Percentiles rank a stretch among this genome's conserved stretches.
Conservation (phyloP, 176 grass and related monocot species). For the Saccharum officinarum region DNA sequence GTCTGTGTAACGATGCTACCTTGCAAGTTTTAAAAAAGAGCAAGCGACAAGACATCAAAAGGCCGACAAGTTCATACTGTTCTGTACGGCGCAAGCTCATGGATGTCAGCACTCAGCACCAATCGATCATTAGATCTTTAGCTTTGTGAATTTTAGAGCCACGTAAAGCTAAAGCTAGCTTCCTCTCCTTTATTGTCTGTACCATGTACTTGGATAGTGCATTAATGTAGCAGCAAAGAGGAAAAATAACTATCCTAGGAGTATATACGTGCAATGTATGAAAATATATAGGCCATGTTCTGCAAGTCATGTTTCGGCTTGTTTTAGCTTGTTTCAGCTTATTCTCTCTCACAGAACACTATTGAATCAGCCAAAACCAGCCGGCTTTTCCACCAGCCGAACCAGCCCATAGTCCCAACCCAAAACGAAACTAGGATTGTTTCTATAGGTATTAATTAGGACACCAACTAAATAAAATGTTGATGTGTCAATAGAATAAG, state of each 20-base stretch:
- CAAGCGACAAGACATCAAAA: constrained; percentile 27
- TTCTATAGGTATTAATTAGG: no score
- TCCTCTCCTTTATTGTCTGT: background rate
- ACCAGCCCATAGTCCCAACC: no score
- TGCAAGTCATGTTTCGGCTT: no score
- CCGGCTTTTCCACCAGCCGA: no score
- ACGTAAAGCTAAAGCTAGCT: constrained; percentile 15
- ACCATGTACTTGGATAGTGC: background rate
- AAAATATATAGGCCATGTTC: no score
- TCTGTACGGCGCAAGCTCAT: constrained; percentile 25
- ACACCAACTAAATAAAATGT: no score
- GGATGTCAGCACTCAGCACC: constrained; percentile 11
- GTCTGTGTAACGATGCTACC: background rate
- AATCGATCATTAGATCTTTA: constrained; percentile 30
- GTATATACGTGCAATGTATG: background rate
- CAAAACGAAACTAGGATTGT: no score
- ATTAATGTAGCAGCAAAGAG: background rate
- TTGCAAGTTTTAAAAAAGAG: background rate
- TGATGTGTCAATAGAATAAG: no score
- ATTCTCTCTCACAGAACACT: no score
- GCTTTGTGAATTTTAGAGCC: constrained; percentile 45
- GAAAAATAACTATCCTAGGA: background rate
- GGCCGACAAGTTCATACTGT: constrained; percentile 41
- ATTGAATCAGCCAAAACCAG: no score
- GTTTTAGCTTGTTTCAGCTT: no score